Evolutionary conservation across 75 land plant species (phyloP), one percentile per base, ranked within the genome.

Genomic region (Selaginella tamariscina): DNA sequence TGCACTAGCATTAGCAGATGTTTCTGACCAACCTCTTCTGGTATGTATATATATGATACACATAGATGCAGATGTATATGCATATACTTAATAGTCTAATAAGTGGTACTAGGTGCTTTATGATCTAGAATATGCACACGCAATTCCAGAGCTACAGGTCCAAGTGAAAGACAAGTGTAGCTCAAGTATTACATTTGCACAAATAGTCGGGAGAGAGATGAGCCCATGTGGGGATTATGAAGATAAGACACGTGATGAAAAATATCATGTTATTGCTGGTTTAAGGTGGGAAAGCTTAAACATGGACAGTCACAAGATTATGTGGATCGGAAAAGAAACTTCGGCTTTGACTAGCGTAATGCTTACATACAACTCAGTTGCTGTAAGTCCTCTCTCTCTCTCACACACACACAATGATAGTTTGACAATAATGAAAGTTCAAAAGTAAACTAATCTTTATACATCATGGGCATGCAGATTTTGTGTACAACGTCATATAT

Each of bases 321-420:
- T 84, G 29, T 93, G 95, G 95, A 81, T 93, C 69, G 95, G 98
- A 29, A 55, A 76, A 66, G 98, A 93, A 21, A 74, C 82, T 59
- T 64, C 98, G 54, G 94, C 94, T 13, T 84, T 93, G 73, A 75
- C 98, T 32, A 93, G 86, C 73, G 66, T 86, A 29, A 77, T 86
- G 68, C 79, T 93, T 32, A 86, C 88, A 20, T 89, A 75, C 68
- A 86, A 83, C 73, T 69, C 77, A 65, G 83, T 80, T 74, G 82
- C 79, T 56, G 80, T 89, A 78, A 84, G 91, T 88, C 72, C 20
- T 23, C 31, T 72, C 29, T 57, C 15, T 39, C 49, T 39, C 15
- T 39, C 15, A 15, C 49, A 39, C 15, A n/a, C n/a, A n/a, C n/a
- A n/a, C n/a, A n/a, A n/a, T n/a, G n/a, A n/a, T n/a, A n/a, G n/a